Conservation (phyloP, 2,329 filamentous ascomycete species). For the Penicillium occitanis region DNA sequence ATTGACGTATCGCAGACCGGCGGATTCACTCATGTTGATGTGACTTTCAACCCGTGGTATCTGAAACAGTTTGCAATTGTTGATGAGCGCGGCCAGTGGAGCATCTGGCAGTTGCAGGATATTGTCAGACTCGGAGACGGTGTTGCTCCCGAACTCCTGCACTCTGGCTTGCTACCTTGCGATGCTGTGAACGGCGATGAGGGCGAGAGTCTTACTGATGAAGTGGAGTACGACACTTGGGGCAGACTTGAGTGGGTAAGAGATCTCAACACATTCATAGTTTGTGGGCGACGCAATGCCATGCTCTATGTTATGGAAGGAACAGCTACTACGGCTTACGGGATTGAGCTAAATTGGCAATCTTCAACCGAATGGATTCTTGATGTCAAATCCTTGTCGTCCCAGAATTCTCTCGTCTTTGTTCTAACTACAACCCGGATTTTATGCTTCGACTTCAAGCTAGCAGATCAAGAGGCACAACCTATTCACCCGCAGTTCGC, state of each 20-base stretch:
- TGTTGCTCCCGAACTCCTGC: constrained; percentile 26
- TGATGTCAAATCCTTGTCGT: constrained; percentile 49
- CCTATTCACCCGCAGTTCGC: constrained; percentile 44
- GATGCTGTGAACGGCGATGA: constrained; percentile 23
- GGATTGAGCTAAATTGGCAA: constrained; percentile 39
- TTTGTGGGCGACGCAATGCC: constrained; percentile 52
- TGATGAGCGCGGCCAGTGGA: constrained; percentile 56
- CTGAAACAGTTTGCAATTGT: constrained; percentile 57
- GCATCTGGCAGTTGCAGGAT: constrained; percentile 47
- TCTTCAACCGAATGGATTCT: constrained; percentile 54
- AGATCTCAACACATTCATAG: constrained; percentile 45
- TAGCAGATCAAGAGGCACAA: constrained; percentile 27
- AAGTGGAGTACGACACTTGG: constrained; percentile 45
- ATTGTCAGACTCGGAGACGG: constrained; percentile 33
- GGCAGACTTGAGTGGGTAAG: constrained; percentile 43
- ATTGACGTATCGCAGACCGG: constrained; percentile 47
- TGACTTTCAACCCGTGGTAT: constrained; percentile 61
- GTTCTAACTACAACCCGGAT: constrained; percentile 56
- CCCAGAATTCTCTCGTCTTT: constrained; percentile 46
- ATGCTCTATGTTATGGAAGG: constrained; percentile 38
- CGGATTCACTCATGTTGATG: constrained; percentile 52
- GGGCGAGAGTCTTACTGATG: constrained; percentile 15
- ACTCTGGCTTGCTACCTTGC: constrained; percentile 35
- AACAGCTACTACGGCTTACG: constrained; percentile 27
- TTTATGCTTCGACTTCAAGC: constrained; percentile 44